Percentiles rank a stretch among this genome's conserved stretches.
Evolutionary conservation across 768 basidiomycete genomes (phyloP).

Genomic region (Hirschioporus abietinus): DNA sequence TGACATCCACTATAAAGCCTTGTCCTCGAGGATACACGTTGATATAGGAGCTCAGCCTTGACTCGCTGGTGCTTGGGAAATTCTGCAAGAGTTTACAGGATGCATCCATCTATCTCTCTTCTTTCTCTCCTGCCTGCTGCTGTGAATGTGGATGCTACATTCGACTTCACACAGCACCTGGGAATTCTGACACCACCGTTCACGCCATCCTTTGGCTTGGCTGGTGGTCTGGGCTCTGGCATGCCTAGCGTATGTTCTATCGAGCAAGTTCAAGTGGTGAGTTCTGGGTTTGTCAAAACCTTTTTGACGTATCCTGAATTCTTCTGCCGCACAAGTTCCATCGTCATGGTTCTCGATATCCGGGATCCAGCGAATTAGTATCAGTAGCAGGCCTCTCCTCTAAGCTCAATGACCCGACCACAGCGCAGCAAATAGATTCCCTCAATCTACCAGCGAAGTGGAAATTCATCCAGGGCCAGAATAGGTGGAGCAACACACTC

Average conservation of each 20-base stretch:
- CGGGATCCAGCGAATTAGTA: constrained; percentile 26
- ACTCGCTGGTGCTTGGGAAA: not conserved
- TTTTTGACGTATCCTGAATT: not conserved
- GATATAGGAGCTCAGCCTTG: not conserved
- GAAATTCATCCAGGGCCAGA: constrained; percentile 27
- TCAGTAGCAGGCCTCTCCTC: constrained; percentile 28
- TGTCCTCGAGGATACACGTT: not conserved
- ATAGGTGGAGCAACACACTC: constrained; percentile 31
- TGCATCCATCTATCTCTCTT: not conserved
- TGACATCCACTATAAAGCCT: not conserved
- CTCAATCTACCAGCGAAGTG: constrained; percentile 28
- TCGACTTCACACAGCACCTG: not conserved
- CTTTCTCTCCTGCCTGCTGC: not conserved
- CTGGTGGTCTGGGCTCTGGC: not conserved
- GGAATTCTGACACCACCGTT: not conserved
- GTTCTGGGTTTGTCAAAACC: constrained; percentile 2
- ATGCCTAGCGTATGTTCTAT: constrained; percentile 34
- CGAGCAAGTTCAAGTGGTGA: constrained; percentile 34
- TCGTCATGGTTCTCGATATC: constrained; percentile 37
- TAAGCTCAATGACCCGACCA: constrained; percentile 24
- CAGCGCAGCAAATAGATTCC: constrained; percentile 17
- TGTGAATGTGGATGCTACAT: not conserved
- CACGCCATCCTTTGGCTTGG: not conserved
- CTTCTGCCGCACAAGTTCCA: constrained; percentile 26
- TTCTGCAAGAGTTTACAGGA: not conserved